Conservation (phyloP, 352 stramenopile genomes). For the Nothophytophthora sp. region DNA sequence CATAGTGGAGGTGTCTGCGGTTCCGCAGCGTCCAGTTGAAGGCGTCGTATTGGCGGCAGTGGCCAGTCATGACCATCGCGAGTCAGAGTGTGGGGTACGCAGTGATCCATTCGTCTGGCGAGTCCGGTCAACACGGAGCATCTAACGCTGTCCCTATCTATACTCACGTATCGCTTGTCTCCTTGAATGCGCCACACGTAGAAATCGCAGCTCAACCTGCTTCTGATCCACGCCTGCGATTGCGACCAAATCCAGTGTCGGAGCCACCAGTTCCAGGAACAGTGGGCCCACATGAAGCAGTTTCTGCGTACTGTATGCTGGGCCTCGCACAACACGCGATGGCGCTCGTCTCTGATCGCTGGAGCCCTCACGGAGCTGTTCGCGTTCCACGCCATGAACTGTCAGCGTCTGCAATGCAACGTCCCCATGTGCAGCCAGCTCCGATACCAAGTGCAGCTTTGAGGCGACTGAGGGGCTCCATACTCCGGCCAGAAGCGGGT, state of each 20-base stretch:
- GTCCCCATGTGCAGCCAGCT: constrained; percentile 46
- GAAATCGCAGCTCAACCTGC: constrained; percentile 31
- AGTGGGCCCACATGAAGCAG: constrained; percentile 65
- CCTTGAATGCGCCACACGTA: constrained; percentile 13
- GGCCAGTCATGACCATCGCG: background rate
- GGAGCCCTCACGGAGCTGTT: constrained; percentile 44
- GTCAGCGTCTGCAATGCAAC: constrained; percentile 33
- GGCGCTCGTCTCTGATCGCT: constrained; percentile 37
- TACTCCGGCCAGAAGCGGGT: too few species aligned
- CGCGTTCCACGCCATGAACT: constrained; percentile 53
- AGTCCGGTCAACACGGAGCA: too few species aligned
- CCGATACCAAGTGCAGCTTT: constrained; percentile 34
- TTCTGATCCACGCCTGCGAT: constrained; percentile 60
- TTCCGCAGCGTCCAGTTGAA: background rate
- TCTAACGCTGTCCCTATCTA: background rate
- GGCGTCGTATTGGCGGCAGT: background rate
- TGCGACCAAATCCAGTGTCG: constrained; percentile 46
- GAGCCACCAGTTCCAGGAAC: constrained; percentile 27
- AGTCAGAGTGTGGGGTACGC: too few species aligned
- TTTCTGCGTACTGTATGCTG: constrained; percentile 60
- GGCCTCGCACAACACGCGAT: constrained; percentile 55
- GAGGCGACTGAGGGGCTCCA: too few species aligned
- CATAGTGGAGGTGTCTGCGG: background rate
- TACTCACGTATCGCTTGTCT: background rate
- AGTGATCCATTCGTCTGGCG: too few species aligned